Percentiles rank a stretch among this genome's conserved stretches.
Evolutionary conservation across 495 filamentous ascomycete genomes (phyloP).

Genomic region (Penicillium flavigenum): DNA sequence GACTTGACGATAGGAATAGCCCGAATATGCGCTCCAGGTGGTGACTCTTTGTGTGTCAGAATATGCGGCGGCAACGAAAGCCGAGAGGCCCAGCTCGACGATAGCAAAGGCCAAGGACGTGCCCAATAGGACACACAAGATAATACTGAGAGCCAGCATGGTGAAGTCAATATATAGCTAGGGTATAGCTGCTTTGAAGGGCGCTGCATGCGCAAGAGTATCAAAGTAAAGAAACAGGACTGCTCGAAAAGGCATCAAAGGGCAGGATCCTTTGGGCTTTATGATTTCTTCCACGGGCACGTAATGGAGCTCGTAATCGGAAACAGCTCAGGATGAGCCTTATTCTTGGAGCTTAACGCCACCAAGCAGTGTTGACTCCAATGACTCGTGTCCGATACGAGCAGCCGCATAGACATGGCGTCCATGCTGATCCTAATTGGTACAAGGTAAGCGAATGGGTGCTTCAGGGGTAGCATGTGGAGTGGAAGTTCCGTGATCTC

Average conservation of each 20-base stretch:
- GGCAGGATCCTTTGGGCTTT: constrained; percentile 15
- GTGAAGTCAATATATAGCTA: neutral
- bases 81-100: constrained; percentile 30
- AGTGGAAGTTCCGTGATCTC: neutral
- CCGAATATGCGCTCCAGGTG: constrained; percentile 12
- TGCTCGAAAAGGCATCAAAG: neutral
- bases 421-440: constrained; percentile 15
- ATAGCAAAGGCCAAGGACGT: constrained; percentile 26
- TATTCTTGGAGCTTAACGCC: constrained; percentile 2
- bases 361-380: constrained; percentile 7
- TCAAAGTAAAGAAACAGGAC: neutral
- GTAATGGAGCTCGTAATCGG: constrained; percentile 2
- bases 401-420: constrained; percentile 22
- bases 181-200: neutral
- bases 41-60: neutral
- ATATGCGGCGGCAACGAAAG: constrained; percentile 17
- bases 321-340: neutral
- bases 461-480: constrained; percentile 12
- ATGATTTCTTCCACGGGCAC: constrained; percentile 10
- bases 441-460: constrained; percentile 28
- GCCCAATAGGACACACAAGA: constrained; percentile 26
- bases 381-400: constrained; percentile 21
- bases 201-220: neutral
- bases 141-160: constrained; percentile 32
- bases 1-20: constrained; percentile 17